These are phyloP conservation scores for Fusarium mangiferae DNA, from an alignment of 2,329 filamentous ascomycete species.

Conservation along the genomic window DNA sequence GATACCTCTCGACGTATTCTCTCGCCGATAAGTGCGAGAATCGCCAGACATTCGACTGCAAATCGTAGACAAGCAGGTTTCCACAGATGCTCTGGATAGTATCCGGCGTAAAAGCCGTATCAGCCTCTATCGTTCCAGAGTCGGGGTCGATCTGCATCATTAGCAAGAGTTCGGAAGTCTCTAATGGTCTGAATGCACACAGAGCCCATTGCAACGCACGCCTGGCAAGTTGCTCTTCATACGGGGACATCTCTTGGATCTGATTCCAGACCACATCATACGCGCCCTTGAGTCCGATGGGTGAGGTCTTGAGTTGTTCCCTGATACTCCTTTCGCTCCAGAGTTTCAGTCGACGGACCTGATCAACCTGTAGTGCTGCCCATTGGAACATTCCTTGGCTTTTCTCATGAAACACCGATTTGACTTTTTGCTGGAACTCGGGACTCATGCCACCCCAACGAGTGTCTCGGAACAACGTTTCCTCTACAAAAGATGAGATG, in stretches of 20 bases:
- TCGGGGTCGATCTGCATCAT: accelerated
- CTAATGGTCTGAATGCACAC: accelerated
- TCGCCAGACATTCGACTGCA: accelerated
- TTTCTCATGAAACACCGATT: accelerated
- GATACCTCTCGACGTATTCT: accelerated
- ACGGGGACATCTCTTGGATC: accelerated
- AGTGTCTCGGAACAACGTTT: accelerated
- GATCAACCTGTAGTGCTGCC: accelerated
- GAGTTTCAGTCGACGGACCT: accelerated
- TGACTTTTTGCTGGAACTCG: accelerated
- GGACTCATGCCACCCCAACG: accelerated
- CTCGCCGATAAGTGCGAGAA: neutral
- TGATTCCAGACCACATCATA: neutral
- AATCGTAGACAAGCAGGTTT: neutral
- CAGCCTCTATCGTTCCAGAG: accelerated
- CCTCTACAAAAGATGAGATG: accelerated
- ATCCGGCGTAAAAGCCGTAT: accelerated
- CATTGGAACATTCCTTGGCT: neutral
- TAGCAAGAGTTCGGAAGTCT: accelerated
- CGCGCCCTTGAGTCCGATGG: accelerated
- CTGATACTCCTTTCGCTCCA: accelerated
- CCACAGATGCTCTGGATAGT: neutral
- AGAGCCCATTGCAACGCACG: accelerated
- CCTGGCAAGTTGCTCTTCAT: accelerated
- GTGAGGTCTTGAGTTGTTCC: accelerated